Evolutionary conservation across 23 red algal species (phyloP), one percentile per base, ranked within the genome.

Genomic region (Gracilariopsis chorda): DNA sequence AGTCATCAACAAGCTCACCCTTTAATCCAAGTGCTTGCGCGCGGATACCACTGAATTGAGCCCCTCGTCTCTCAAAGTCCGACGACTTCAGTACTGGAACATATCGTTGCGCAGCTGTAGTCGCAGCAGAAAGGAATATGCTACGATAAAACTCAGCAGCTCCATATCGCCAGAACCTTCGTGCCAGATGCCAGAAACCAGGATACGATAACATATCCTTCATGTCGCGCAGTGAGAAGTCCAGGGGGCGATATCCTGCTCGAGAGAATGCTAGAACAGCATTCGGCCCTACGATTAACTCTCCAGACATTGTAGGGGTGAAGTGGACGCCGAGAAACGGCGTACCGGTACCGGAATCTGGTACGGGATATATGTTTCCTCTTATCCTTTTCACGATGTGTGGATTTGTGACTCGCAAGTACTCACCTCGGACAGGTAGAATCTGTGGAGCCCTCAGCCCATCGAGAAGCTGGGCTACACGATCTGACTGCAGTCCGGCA

Each of bases 241-340:
- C 33, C 14, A 40, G 1, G 39, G 56, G 41, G 11, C 58, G 12
- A 41, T 93, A 93, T 12, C 90, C 90, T 51, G 65, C 49, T 49
- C 86, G 73, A 28, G 81, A 78, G 44, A 87, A 68, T 4, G 89
- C 83, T 28, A 93, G 73, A 0, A 83, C 82, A 11, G 94, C 94
- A 58, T 80, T 93, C 24, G 94, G 94, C 4, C 94, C 94, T 16
- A 97, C 85, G 46, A 87, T 85, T 10, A 97, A 68, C 64, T 91
- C 76, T 25, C 89, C 94, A 7, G 85, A 79, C 20, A 93, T 87
- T 19, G 88, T 89, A 24, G 88, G 94, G 51, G 94, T 97, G 35
- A 97, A 97, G 48, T 97, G 94, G 13, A 97, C 86, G 27, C 94
- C 94, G 32, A 92, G 82, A 57, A 97, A 97, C 4, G 94, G 94